Base-by-base conservation (phyloP, 306 rosid genomes). In the Fragaria vesca region DNA sequence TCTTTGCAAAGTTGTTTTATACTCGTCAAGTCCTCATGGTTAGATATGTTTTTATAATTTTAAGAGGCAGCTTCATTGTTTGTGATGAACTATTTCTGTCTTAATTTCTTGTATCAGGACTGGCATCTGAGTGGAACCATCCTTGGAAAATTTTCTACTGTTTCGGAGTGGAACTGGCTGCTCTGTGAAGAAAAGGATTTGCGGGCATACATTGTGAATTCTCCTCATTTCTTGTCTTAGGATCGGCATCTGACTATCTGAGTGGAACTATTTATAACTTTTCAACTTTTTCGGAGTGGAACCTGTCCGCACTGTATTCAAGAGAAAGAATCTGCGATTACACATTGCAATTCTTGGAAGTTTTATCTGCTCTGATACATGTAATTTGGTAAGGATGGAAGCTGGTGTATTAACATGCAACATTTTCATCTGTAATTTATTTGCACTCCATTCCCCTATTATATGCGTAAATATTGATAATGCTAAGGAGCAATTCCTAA, bases 231-330 rank as follows among this genome's bases (percentile, higher is more conserved):
- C 66, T 62, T 77, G 66, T 74, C 65, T 12, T 73, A 81, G 89
- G 83, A 32, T 40, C 50, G 67, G 42, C 40, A 13, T 55, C 58
- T 67, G 79, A 52, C 26, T 18, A 54, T 54, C 60, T 6, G 10
- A 54, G 79, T 34, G 72, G 47, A 42, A 73, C 51, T 55, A 65
- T 80, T 38, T 63, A 61, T 43, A 6, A n/a, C 47, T 50, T 36
- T 66, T 30, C 80, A 70, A 78, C 79, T 45, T 77, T 73, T 80
- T 80, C 78, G 79, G 76, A 50, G 77, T 80, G 81, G 76, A 69
- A 66, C 42, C 47, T 38, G 46, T 75, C 55, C 67, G 74, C 75
- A 68, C 42, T 12, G 21, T 60, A 38, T 26, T 65, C 38, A 63
- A 63, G 54, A 40, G 66, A 24, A 24, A 24, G 26, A 24, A 24